phyloP scores from a whole-genome alignment of 495 filamentous ascomycete genomes.

The Neurospora africana region DNA sequence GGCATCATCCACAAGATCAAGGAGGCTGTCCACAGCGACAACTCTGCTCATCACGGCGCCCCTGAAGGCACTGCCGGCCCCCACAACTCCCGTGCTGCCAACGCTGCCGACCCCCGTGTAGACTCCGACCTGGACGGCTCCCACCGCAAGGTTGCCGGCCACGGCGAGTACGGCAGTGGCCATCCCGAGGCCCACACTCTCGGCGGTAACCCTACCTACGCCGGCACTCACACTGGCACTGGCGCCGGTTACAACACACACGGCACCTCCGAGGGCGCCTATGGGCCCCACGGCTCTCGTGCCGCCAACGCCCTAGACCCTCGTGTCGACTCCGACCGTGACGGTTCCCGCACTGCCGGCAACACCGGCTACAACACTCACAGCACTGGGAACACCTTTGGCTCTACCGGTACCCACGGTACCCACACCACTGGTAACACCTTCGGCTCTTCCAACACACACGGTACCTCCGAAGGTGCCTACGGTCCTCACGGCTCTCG shows the following conservation, averaged over 20 bases:
- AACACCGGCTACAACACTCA: slow-evolving; percentile 8
- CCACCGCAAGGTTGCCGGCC: slow-evolving; percentile 19
- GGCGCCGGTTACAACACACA: slow-evolving; percentile 6
- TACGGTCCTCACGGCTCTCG: slow-evolving; percentile 8
- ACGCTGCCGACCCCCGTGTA: slow-evolving; percentile 40
- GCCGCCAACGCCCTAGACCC: slow-evolving; percentile 11
- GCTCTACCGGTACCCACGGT: not conserved
- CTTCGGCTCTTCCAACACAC: slow-evolving; percentile 2
- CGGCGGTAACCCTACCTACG: slow-evolving; percentile 2
- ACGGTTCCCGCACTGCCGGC: slow-evolving; percentile 8
- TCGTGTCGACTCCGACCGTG: slow-evolving; percentile 9
- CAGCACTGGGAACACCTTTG: slow-evolving; percentile 4
- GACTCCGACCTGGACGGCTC: slow-evolving; percentile 33
- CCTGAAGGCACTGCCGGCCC: slow-evolving; percentile 33
- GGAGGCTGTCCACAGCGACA: slow-evolving; percentile 47
- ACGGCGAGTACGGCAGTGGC: slow-evolving; percentile 5
- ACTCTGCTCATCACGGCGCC: slow-evolving; percentile 12
- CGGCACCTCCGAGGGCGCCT: slow-evolving; percentile 7
- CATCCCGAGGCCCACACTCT: not conserved
- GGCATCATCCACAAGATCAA: slow-evolving; percentile 64
- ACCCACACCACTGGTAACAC: slow-evolving; percentile 4
- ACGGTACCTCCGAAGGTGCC: not conserved
- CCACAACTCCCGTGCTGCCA: slow-evolving; percentile 25
- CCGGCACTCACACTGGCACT: slow-evolving; percentile 10
- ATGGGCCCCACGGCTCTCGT: slow-evolving; percentile 10